These are phyloP conservation scores for Aspergillus vadensis DNA, from an alignment of 2,329 filamentous ascomycete species.

Conservation along the genomic window DNA sequence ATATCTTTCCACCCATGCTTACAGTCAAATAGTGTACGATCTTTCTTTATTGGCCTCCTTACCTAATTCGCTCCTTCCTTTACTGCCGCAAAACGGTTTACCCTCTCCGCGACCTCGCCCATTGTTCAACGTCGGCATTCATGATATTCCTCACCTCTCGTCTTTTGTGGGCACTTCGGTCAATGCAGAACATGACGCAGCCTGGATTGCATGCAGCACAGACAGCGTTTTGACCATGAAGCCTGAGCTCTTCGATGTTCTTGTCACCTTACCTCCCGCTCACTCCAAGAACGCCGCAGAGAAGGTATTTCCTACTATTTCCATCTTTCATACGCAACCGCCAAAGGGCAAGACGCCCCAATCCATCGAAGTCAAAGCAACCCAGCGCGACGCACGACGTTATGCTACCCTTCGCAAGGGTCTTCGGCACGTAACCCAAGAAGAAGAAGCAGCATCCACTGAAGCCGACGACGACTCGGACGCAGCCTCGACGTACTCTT, in stretches of 20 bases:
- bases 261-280: constrained; percentile 75
- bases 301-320: constrained; percentile 75
- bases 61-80: constrained; percentile 69
- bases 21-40: constrained; percentile 70
- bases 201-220: constrained; percentile 94
- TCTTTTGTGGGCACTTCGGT: constrained; percentile 58
- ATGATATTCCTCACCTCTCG: constrained; percentile 82
- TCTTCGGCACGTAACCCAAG: constrained; percentile 46
- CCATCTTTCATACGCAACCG: constrained; percentile 61
- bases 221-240: constrained; percentile 91
- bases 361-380: constrained; percentile 66
- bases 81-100: constrained; percentile 64
- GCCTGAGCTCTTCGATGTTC: constrained; percentile 81
- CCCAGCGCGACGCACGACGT: constrained; percentile 83
- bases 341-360: constrained; percentile 44
- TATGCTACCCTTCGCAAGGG: constrained; percentile 70
- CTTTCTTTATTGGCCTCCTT: constrained; percentile 91
- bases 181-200: constrained; percentile 47
- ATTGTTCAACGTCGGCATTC: constrained; percentile 90
- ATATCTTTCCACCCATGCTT: constrained; percentile 28
- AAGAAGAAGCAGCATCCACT: constrained; percentile 29
- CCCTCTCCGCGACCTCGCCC: constrained; percentile 69
- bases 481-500: constrained; percentile 45
- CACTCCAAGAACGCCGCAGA: constrained; percentile 60
- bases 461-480: constrained; percentile 42